Base-by-base conservation (phyloP, 768 basidiomycete species). In the Gymnopilus junonius region DNA sequence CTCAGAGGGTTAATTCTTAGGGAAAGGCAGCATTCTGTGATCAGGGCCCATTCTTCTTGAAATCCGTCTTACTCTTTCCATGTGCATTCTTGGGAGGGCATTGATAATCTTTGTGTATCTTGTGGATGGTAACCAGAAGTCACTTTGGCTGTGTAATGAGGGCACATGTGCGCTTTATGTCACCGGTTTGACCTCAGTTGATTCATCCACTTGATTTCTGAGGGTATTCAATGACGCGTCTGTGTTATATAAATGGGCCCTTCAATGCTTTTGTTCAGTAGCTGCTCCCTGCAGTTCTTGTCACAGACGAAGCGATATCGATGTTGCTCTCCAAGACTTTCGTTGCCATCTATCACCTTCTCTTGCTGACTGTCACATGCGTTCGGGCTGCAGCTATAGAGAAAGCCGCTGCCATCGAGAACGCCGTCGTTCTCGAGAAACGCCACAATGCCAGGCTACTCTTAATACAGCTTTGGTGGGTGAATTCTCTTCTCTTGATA, bases 381-480 rank as follows among this genome's bases (percentile, higher is more conserved):
- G 54, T 55, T 20, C 4, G 39, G 37, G 54, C 54, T 15, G 54
- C 54, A 40, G 54, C 54, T 8, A 29, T 55, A 27, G 54, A 40
- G 54, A 55, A 55, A 27, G 54, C 35, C 23, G 25, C 17, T 17
- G 14, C 37, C 8, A 23, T 55, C 12, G 54, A 27, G 48, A n/a
- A 51, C 21, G 35, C 20, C 21, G 54, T 55, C 35, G 11, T 23
- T 14, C 34, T 55, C 11, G 54, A 55, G 20, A 51, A 51, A 23
- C 54, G 54, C 6, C 37, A 40, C 65, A 66, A 48, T 66, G 65
- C 29, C 59, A 66, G 29, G 56, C 62, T 17, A 66, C 65, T 29
- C 53, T 68, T 51, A 67, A 61, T 43, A 70, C 43, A 23, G 72
- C 72, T 23, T 50, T 73, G 35, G 70, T 71, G n/a, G 12, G 66